Evolutionary conservation across 352 stramenopile species (phyloP), one percentile per base, ranked within the genome.

Genomic region (Phytophthora cryptogea): DNA sequence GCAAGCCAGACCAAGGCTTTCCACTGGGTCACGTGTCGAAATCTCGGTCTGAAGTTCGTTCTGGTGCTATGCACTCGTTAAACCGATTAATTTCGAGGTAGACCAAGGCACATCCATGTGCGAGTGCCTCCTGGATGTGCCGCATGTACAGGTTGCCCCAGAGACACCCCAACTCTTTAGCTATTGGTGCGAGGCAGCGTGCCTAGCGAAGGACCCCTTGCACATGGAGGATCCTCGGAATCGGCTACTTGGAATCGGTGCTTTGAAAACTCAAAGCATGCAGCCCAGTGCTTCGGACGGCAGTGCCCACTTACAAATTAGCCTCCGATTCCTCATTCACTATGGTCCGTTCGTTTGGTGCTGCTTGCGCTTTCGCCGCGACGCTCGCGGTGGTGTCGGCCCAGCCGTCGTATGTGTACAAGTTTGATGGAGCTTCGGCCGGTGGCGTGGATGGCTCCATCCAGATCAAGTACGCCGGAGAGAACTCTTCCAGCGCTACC

Each of bases 401-500:
- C 2, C 63, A 72, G 33, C 66, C 66, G 36, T 51, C 51, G 37
- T 79, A 59, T 55, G 53, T 66, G 9, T 86, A 84, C 69, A 65
- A 62, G 52, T 86, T 82, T 49, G 67, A 82, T 48, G 52, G 61
- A 13, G 40, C 41, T 7, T 53, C 31, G 3, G 68, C 75, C 8
- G 72, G n/a, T 28, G 75, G 75, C 27, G 54, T 85, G 4, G 51
- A 71, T 32, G 72, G 75, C 20, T 62, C 54, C 8, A 77, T 83
- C 42, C 41, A 59, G 30, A 58, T 85, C 16, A 64, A 78, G 54
- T 85, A 85, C 59, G 53, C 59, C 0, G 53, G 36, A 5, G 65
- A 65, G 23, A 54, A 68, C 45, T 72, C 54, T 14, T 68, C 66
- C 37, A 64, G 28, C 9, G 61, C 60, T n/a, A 77, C 50, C n/a